Evolutionary conservation across 108 stramenopile species (phyloP), one percentile per base, ranked within the genome.

Genomic region (Skeletonema marinoi): DNA sequence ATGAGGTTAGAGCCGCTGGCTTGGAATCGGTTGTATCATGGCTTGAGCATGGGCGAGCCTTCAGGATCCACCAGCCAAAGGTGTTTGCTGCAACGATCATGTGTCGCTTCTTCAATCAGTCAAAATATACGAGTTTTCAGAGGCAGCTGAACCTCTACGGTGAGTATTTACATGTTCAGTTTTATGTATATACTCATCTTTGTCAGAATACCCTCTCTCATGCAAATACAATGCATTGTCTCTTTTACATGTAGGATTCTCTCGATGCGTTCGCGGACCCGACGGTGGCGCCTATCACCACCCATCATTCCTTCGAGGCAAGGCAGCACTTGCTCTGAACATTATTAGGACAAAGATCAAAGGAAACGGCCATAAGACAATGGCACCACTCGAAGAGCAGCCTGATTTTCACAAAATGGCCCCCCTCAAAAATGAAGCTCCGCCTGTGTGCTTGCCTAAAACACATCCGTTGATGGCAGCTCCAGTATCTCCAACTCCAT

Each of bases 21-120:
- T 60, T 77, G 21, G 85, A 68, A 10, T 77, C 87, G 50, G 58
- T 95, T 42, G 78, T 93, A 9, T 92, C 90, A 14, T 95, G 92
- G 92, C 78, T 89, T 69, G 74, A 88, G 32, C 94, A 95, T 41
- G 94, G 94, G 58, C 80, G 94, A 6, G 87, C 88, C 68, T 93
- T 95, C 71, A 71, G 77, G 56, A 88, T 95, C 63, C 92, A 92
- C 78, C 76, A 93, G 33, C 89, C 88, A 6, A 81, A 89, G 59
- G 78, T 84, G 38, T 95, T 95, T 67, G 76, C 85, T 54, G 69
- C 66, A 63, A 82, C 33, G 48, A 83, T 96, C 59, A 87, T 98
- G 89, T 93, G 92, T 4, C 78, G 84, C 58, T 96, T 88, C 67
- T 93, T 93, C 60, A 78, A 85, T 78, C 88, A 88, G 60, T 66